These are phyloP conservation scores for Vitis amurensis DNA, from an alignment of 164 flowering plant species.

Conservation along the genomic window DNA sequence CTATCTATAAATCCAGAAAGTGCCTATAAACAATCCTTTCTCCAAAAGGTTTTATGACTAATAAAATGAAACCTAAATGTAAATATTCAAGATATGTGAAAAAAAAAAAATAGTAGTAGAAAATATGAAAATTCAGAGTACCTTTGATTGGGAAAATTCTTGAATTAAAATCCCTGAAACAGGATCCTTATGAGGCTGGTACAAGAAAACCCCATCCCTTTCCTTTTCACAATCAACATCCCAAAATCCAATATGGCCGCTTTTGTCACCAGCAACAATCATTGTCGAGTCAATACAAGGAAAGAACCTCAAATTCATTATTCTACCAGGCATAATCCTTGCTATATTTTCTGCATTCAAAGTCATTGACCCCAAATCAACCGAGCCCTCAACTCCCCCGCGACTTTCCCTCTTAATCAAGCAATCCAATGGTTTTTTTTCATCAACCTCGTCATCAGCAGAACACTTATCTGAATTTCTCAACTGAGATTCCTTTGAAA, in stretches of 20 bases:
- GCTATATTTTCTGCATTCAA: slow-evolving; percentile 67
- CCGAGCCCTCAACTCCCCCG: slow-evolving; percentile 12
- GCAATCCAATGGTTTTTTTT: neutral
- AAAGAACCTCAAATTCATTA: slow-evolving; percentile 47
- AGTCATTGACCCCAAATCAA: slow-evolving; percentile 38
- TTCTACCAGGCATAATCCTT: slow-evolving; percentile 54
- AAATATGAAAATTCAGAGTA: slow-evolving; percentile 12
- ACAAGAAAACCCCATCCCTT: slow-evolving; percentile 62
- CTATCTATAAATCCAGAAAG: no score
- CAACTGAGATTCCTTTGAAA: slow-evolving; percentile 20
- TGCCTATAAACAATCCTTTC: no score
- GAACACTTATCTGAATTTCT: neutral
- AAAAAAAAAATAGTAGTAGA: neutral
- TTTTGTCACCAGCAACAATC: slow-evolving; percentile 67
- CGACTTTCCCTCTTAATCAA: slow-evolving; percentile 4
- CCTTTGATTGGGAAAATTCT: slow-evolving; percentile 63
- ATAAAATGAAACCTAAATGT: neutral
- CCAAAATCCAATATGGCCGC: slow-evolving; percentile 81
- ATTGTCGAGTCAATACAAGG: slow-evolving; percentile 47
- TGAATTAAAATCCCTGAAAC: slow-evolving; percentile 65
- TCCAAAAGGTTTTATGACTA: no score
- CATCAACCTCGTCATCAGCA: slow-evolving; percentile 4
- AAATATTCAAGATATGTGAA: neutral
- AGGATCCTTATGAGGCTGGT: slow-evolving; percentile 61
- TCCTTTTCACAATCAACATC: slow-evolving; percentile 36